Evolutionary conservation across 2,329 filamentous ascomycete species (phyloP), one percentile per base, ranked within the genome.

Genomic region (Cytospora leucostoma): DNA sequence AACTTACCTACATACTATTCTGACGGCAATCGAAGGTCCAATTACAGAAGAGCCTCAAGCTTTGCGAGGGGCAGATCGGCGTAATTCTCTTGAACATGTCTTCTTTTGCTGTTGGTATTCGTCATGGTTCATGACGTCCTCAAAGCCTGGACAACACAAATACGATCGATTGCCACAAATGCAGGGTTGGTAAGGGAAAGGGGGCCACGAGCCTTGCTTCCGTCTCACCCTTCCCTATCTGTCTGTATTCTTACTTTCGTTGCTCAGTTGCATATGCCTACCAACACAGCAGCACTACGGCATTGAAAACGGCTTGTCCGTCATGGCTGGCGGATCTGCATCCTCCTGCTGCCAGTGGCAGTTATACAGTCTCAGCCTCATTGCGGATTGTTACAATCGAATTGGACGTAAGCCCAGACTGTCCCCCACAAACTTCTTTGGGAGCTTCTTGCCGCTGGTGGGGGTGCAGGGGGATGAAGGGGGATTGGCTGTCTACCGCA

Each of bases 151-250:
- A 5, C 1, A 19, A 19, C 19, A 19, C 8, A 12, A 47, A 17
- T 8, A 19, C 47, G 59, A 60, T 60, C 58, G 59, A 60, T 60
- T 50, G 13, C 11, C 58, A 60, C 10, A n/a, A n/a, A 4, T 40
- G 2, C 27, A 27, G 4, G 58, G 59, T 55, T 55, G 51, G 49
- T 51, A 44, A 19, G 51, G 38, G 59, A 53, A 32, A 51, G 38
- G 51, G 58, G 32, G 49, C 27, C 49, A 49, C 37, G 32, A 54
- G 58, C 38, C 58, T 49, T 60, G 37, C 27, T 54, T 55, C 47
- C 53, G 21, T 55, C 50, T 61, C 27, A 50, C 51, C n/a, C n/a
- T 47, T 47, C 15, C 8, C n/a, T 21, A 19, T 19, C n/a, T 44
- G 40, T n/a, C 17, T 38, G 17, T 8, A 7, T 8, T 8, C 10